A percentile compares a stretch with the other conserved stretches of the same genome.
Evolutionary conservation across 2,329 filamentous ascomycete species (phyloP).

Genomic region (Alternaria alternata): DNA sequence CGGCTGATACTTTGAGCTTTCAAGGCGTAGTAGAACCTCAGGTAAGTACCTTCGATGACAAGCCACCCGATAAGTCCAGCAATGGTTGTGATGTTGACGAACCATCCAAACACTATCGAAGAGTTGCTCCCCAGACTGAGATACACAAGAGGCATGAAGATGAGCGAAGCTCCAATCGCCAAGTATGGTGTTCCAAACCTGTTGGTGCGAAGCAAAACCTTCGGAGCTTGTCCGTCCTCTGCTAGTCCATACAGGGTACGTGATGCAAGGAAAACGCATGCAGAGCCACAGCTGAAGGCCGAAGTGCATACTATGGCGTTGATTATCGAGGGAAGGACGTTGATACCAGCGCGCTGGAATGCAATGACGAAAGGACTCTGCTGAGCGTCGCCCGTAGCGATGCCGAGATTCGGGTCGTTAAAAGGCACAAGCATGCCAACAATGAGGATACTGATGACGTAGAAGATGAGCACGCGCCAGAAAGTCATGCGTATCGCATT

Average conservation of each 20-base stretch:
- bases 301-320: slow-evolving; percentile 79
- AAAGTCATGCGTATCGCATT: slow-evolving; percentile 63
- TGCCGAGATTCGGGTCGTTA: slow-evolving; percentile 59
- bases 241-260: slow-evolving; percentile 28
- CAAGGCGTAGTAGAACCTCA: slow-evolving; percentile 58
- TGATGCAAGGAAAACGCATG: slow-evolving; percentile 10
- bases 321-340: slow-evolving; percentile 72
- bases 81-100: slow-evolving; percentile 70
- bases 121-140: slow-evolving; percentile 54
- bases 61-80: slow-evolving; percentile 61
- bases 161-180: slow-evolving; percentile 67
- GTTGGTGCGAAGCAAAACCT: slow-evolving; percentile 36
- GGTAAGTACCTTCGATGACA: slow-evolving; percentile 60
- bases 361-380: slow-evolving; percentile 65
- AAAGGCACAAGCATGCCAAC: slow-evolving; percentile 66
- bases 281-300: slow-evolving; percentile 52
- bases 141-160: slow-evolving; percentile 66
- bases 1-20: slow-evolving; percentile 57
- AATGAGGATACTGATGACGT: slow-evolving; percentile 58
- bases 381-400: slow-evolving; percentile 48
- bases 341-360: slow-evolving; percentile 70
- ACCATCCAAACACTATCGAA: slow-evolving; percentile 66
- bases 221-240: slow-evolving; percentile 23
- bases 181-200: slow-evolving; percentile 75
- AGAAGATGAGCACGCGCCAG: slow-evolving; percentile 63